Evolutionary conservation across 768 basidiomycete species (phyloP).

Genomic region (Boletus vinaceobasis): DNA sequence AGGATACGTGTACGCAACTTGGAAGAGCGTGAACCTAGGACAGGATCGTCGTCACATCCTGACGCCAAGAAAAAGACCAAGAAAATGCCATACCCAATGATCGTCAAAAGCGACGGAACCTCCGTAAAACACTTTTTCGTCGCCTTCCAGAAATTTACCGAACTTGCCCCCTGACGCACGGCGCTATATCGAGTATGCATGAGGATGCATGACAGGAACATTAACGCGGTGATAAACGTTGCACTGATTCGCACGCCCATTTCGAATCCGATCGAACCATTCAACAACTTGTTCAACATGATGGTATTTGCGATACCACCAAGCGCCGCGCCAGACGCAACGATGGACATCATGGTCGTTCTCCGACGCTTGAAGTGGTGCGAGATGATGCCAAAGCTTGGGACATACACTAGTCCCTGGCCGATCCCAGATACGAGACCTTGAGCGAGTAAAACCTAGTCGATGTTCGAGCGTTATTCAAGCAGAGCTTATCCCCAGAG

Average conservation of each 20-base stretch:
- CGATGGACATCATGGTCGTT: slow-evolving; percentile 43
- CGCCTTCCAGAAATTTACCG: slow-evolving; percentile 17
- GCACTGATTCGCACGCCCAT: slow-evolving; percentile 40
- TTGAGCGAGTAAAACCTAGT: slow-evolving; percentile 42
- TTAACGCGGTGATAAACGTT: slow-evolving; percentile 34
- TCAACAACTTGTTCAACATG: slow-evolving; percentile 49
- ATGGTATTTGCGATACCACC: slow-evolving; percentile 59
- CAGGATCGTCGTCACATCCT: neutral
- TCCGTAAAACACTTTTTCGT: slow-evolving; percentile 22
- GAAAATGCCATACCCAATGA: slow-evolving; percentile 18
- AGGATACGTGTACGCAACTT: slow-evolving; percentile 30
- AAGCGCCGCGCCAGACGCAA: slow-evolving; percentile 45
- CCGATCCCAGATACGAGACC: slow-evolving; percentile 42
- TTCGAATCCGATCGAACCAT: slow-evolving; percentile 44
- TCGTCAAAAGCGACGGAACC: slow-evolving; percentile 24
- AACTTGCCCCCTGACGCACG: neutral
- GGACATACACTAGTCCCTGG: slow-evolving; percentile 44
- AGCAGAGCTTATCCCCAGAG: neutral
- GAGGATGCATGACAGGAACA: slow-evolving; percentile 37
- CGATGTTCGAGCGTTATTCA: neutral
- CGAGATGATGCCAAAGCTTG: slow-evolving; percentile 39
- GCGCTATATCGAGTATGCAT: slow-evolving; percentile 34
- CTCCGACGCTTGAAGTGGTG: slow-evolving; percentile 44
- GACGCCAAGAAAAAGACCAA: slow-evolving; percentile 1
- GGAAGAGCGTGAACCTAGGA: slow-evolving; percentile 26